Evolutionary conservation across 345 rosid species (phyloP), one percentile per base, ranked within the genome.

Genomic region (Balakata baccata): DNA sequence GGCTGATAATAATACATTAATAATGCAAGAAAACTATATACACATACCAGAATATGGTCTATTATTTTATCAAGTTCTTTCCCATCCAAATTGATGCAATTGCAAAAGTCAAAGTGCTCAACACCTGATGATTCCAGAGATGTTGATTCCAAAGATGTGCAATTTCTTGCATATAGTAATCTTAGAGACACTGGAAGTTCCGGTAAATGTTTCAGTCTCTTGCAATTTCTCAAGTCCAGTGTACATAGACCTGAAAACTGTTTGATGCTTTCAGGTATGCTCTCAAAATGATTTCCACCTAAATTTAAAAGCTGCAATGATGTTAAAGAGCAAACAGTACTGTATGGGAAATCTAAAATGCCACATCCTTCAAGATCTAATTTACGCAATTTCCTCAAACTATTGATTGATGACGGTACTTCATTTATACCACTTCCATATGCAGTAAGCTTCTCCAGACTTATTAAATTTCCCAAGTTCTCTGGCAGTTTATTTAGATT

Each of bases 241-340:
- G 0, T 2, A 1, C 5, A 1, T 5, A 53, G 38, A 1, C 10
- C 34, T 13, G 37, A 29, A 53, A 69, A 70, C 2, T 45, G 49
- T n/a, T 38, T 62, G 68, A 75, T 75, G 68, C 12, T 66, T 45
- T 56, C 18, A 5, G 78, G 73, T 20, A 75, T n/a, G 12, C 39
- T 5, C 11, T 39, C 29, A 25, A 70, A 70, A 70, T 39, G 20
- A 22, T 70, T 70, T 41, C 73, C 63, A 3, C 39, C 3, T 57
- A 70, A 22, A 56, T 41, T 4, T 12, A 70, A 14, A 6, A 5
- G 3, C 45, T 25, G 14, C 11, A 70, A 11, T 2, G 65, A 43
- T 17, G 64, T 34, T 45, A 70, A 6, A n/a, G 14, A 23, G 51
- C 58, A 16, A 3, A 63, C n/a, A 56, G n/a, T n/a, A n/a, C 52